These are phyloP conservation scores for Pythium guiyangense DNA, from an alignment of 352 stramenopile species.

Conservation along the genomic window DNA sequence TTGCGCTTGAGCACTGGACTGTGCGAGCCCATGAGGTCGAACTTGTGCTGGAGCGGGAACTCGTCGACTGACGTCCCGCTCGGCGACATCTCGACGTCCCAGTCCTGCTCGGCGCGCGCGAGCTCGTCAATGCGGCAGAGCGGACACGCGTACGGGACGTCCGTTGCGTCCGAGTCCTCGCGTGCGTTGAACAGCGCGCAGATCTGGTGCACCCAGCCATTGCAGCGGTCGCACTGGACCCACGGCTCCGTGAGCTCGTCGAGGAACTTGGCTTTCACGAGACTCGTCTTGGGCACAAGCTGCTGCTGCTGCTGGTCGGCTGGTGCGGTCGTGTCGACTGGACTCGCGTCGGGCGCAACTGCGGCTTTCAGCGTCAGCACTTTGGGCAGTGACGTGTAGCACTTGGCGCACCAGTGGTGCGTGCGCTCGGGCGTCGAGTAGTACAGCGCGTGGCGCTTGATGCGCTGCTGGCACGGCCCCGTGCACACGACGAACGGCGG, in stretches of 20 bases:
- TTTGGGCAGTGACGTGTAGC: conserved; percentile 77
- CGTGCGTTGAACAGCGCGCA: conserved; percentile 90
- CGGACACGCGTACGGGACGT: conserved; percentile 66
- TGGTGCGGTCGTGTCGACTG: background rate
- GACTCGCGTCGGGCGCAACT: conserved; percentile 1
- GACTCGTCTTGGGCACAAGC: conserved; percentile 61
- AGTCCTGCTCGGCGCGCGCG: conserved; percentile 33
- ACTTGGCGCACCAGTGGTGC: conserved; percentile 97
- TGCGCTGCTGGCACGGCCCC: conserved; percentile 91
- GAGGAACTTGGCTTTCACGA: conserved; percentile 92
- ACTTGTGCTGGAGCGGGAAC: conserved; percentile 38
- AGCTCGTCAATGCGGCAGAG: conserved; percentile 66
- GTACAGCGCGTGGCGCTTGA: conserved; percentile 95
- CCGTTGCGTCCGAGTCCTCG: conserved; percentile 36
- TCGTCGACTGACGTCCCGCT: conserved; percentile 66
- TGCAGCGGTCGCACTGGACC: conserved; percentile 88
- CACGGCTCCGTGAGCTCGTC: conserved; percentile 93
- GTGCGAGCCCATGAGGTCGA: conserved; percentile 37
- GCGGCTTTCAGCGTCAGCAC: conserved; percentile 26
- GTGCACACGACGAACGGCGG: conserved; percentile 98
- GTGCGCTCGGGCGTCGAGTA: conserved; percentile 94
- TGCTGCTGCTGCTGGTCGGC: background rate
- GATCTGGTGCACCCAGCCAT: conserved; percentile 87
- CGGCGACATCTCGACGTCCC: conserved; percentile 35
- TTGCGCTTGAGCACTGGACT: conserved; percentile 56